Evolutionary conservation across 768 basidiomycete genomes (phyloP).

Genomic region (Amyloporia xantha): DNA sequence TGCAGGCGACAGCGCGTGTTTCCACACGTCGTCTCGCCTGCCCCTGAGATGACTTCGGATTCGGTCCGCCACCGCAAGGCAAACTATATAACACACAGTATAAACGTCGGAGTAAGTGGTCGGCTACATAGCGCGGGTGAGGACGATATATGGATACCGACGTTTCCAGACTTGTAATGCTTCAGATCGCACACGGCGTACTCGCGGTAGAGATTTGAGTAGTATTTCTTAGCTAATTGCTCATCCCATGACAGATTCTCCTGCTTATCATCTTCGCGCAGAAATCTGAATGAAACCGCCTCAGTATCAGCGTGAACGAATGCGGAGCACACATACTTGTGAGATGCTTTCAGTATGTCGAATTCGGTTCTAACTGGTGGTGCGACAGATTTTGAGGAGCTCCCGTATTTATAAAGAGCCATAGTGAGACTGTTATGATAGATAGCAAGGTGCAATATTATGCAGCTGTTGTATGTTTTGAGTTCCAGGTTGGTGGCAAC

Average conservation of each 20-base stretch:
- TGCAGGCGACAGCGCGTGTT: slow-evolving; percentile 78
- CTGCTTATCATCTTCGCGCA: slow-evolving; percentile 49
- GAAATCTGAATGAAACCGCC: slow-evolving; percentile 45
- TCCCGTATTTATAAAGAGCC: neutral
- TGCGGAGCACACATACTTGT: slow-evolving; percentile 40
- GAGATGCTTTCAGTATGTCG: slow-evolving; percentile 67
- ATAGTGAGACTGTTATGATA: too few species aligned
- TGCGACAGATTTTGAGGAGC: neutral
- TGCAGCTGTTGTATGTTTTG: too few species aligned
- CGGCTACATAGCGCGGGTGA: neutral
- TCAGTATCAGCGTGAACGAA: neutral
- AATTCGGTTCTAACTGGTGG: slow-evolving; percentile 42
- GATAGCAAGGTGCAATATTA: neutral
- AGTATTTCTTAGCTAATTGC: slow-evolving; percentile 82
- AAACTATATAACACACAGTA: slow-evolving; percentile 41
- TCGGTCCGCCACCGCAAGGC: slow-evolving; percentile 94
- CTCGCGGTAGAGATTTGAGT: slow-evolving; percentile 82
- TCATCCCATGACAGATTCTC: slow-evolving; percentile 67
- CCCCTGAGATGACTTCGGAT: slow-evolving; percentile 76
- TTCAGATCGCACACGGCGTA: slow-evolving; percentile 91
- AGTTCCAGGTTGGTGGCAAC: too few species aligned
- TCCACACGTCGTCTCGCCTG: slow-evolving; percentile 84
- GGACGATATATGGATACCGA: slow-evolving; percentile 33
- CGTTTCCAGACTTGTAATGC: slow-evolving; percentile 90
- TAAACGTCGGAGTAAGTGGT: neutral